Evolutionary conservation across 345 rosid genomes (phyloP), one percentile per base, ranked within the genome.

Genomic region (Rhizophora mangle): DNA sequence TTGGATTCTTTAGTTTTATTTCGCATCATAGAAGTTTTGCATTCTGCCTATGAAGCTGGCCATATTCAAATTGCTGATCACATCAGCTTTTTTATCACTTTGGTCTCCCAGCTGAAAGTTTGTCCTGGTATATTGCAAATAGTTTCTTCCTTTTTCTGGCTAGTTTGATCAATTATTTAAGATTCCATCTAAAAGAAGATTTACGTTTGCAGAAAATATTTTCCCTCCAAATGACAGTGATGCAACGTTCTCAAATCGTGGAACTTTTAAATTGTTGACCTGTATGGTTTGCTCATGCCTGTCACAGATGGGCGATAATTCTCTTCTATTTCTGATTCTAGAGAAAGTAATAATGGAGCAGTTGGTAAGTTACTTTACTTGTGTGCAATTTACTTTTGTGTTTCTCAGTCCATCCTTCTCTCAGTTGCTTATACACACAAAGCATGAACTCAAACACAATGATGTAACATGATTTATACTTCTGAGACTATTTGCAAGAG

Each of bases 261-360:
- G 72, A 76, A 82, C 85, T 59, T 85, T 81, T 53, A 82, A 74
- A 84, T 80, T 65, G 31, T 75, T 88, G 74, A 81, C 87, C 22
- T 46, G 70, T 15, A 67, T 60, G 65, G 77, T 86, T 68, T 86
- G 86, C 78, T 78, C 83, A 0, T 83, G 68, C 81, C 76, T 94
- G 78, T 83, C 81, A 24, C 81, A 75, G 73, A 82, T 89, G 72
- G 98, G 98, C 69, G 96, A 89, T 67, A 59, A 80, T 53, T 83
- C 79, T 68, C 80, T 83, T 64, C 84, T 94, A 74, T 82, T 91
- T 54, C 79, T 53, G 71, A 75, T 88, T 57, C 63, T 89, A 32
- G 87, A 94, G 84, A 80, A 74, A 79, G 70, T 63, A 54, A 68
- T 87, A 56, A 60, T 84, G 22, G 83, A 84, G 70, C 90, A 82